Evolutionary conservation across 768 basidiomycete species (phyloP), one percentile per base, ranked within the genome.

Genomic region (Leccinum subtestaceum): DNA sequence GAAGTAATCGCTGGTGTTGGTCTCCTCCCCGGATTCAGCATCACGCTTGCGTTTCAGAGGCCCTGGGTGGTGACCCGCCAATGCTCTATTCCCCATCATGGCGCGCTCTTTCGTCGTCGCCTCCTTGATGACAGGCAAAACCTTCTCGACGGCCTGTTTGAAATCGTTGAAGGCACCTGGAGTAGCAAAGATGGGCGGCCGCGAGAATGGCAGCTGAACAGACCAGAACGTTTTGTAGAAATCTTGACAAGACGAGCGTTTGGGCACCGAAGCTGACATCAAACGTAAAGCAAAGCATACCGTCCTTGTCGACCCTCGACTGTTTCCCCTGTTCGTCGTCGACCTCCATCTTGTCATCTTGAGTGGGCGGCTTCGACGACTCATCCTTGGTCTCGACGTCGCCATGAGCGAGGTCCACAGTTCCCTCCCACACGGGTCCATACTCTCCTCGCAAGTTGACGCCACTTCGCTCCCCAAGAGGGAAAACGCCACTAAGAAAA

Each of bases 171-270:
- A 84, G 0, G 82, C 77, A 31, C 76, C 75, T 11, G 82, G 77
- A 15, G 75, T 74, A 11, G 83, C 79, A 67, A 95, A 94, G 10
- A 85, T 63, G 1, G 86, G 80, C 2, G 94, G 94, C 61, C 87
- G 84, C 31, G 91, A 93, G 74, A 96, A 95, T 5, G 84, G 86
- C 4, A 87, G 77, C 67, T 97, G 94, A 8, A 96, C 77, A 0
- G 88, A 88, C 94, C 94, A 96, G 76, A 96, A 95, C 0, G 84
- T 90, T 59, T 85, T 82, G 75, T 93, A 95, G 69, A 95, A 89
- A 25, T 89, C 91, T 86, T 64, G 48, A 36, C 34, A 45, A 53
- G 31, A 40, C n/a, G 11, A 57, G 47, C 46, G 49, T 69, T 53
- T 57, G 57, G 34, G 6, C 9, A n/a, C 12, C 10, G 34, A 21